Evolutionary conservation across 2,329 filamentous ascomycete species (phyloP), one percentile per base, ranked within the genome.

Genomic region (Torrubiella hemipterigena): DNA sequence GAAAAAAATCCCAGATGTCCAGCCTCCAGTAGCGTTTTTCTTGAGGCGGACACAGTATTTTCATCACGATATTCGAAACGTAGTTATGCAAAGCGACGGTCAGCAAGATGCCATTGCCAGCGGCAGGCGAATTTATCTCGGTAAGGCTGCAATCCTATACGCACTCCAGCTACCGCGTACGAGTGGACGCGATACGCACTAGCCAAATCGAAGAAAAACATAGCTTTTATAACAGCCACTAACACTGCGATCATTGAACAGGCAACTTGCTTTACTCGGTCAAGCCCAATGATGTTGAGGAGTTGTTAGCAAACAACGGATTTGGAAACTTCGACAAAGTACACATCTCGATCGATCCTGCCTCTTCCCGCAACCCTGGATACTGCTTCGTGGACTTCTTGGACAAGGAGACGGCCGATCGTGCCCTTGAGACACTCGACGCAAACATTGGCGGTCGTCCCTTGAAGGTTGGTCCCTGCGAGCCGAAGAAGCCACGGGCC

Each of bases 371-470:
- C 27, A 84, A 83, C 48, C 77, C 77, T 1, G 78, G 75, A 22
- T 81, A 82, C 55, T 84, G 78, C 56, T 84, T 85, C 43, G 70
- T 83, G 27, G 78, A 84, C 44, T 70, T 84, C 35, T 51, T 53
- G 27, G 64, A 61, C 28, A 62, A 63, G 27, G 69, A 70, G 17
- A 59, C 71, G 18, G 77, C 77, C 4, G 60, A 69, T 5, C 50
- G 51, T 2, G 74, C 73, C 2, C 71, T 82, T 48, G 45, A 52
- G n/a, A 57, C 64, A 10, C 55, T 83, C 33, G 67, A 67, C 13
- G 59, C 57, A 14, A 54, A 61, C 10, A 56, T 83, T 19, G 61
- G 69, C 11, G 69, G 69, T 17, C 66, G 78, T 7, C 57, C 65
- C 1, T 53, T 83, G 32, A 78, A 73, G 49, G 69, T 81, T 40